Base-by-base conservation (phyloP, 495 filamentous ascomycete genomes). In the Stereocaulon alpinum region DNA sequence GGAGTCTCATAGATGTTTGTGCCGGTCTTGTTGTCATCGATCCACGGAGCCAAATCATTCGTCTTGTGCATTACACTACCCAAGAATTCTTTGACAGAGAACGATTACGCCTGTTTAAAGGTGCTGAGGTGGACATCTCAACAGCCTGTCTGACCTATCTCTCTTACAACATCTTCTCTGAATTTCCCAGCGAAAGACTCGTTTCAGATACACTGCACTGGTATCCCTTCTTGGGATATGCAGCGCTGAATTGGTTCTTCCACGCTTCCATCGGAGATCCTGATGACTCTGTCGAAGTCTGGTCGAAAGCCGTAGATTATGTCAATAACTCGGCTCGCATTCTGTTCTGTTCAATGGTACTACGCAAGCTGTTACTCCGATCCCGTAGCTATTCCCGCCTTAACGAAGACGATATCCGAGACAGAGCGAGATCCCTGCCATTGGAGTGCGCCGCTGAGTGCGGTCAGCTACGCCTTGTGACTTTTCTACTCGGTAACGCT, bases 1-100 rank as follows among this genome's bases (percentile, higher is more conserved):
- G 75, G n/a, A 56, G 71, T 22, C 61, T 82, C 7, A 41, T 75
- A 4, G 61, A 64, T n/a, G 57, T 56, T 17, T 73, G 70, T 57
- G 57, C 59, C 14, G 67, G 71, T n/a, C 58, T 73, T 24, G 53
- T 73, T 6, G 37, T 56, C 17, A 60, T 73, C n/a, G 69, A 73
- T 20, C 47, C 59, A 22, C 50, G 66, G 4, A 70, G 60, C 43
- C 12, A 64, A 40, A 66, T 58, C 11, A 60, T 73, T 55, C n/a
- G n/a, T n/a, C n/a, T n/a, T n/a, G n/a, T n/a, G 15, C 69, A 73
- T 55, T 63, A 60, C 48, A 68, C 67, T 0, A 54, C 66, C 4
- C 67, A 73, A 29, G 60, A 71, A 59, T 68, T 67, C 42, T 67
- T 72, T n/a, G 48, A 66, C 22, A 43, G 49, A 4, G 47, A 34